Conservation (phyloP, 495 filamentous ascomycete species). For the Podospora appendiculata region DNA sequence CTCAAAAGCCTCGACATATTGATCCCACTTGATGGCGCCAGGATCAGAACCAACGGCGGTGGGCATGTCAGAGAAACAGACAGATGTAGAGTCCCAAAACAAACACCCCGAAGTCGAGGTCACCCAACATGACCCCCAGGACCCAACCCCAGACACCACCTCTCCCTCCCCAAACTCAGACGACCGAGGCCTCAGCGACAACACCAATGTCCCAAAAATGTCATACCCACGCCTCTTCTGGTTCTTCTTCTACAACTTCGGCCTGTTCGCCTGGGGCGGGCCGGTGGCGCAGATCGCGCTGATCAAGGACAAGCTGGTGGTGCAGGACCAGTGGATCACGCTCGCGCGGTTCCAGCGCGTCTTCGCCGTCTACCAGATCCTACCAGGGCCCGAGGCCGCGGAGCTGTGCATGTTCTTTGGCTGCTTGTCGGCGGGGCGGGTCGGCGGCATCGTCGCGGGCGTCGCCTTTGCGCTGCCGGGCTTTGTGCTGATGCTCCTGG, state of each 20-base stretch:
- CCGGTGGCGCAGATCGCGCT: conserved; percentile 6
- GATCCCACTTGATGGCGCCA: too few relatives aligned
- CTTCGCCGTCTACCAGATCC: conserved; percentile 9
- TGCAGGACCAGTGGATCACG: conserved; percentile 8
- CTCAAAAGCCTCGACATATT: too few relatives aligned
- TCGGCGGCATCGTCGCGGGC: conserved; percentile 5
- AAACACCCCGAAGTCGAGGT: conserved; percentile 1
- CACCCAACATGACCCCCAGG: not conserved
- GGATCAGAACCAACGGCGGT: too few relatives aligned
- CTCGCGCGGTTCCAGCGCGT: conserved; percentile 8
- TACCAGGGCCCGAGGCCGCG: conserved; percentile 6
- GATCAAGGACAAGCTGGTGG: conserved; percentile 9
- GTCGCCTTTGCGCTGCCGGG: conserved; percentile 4
- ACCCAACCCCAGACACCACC: not conserved
- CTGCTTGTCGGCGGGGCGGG: conserved; percentile 4
- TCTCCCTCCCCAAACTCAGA: not conserved
- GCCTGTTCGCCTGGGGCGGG: conserved; percentile 9
- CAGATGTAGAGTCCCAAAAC: too few relatives aligned
- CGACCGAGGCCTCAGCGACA: conserved; percentile 2
- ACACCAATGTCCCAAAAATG: conserved; percentile 4
- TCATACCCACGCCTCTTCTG: conserved; percentile 5
- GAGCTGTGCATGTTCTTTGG: conserved; percentile 11
- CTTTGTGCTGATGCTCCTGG: conserved; percentile 8
- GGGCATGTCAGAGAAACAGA: too few relatives aligned
- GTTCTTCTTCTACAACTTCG: conserved; percentile 12